A percentile compares a stretch with the other conserved stretches of the same genome.
Conservation (phyloP, 2,329 filamentous ascomycete genomes). For the Trichoderma sp. region DNA sequence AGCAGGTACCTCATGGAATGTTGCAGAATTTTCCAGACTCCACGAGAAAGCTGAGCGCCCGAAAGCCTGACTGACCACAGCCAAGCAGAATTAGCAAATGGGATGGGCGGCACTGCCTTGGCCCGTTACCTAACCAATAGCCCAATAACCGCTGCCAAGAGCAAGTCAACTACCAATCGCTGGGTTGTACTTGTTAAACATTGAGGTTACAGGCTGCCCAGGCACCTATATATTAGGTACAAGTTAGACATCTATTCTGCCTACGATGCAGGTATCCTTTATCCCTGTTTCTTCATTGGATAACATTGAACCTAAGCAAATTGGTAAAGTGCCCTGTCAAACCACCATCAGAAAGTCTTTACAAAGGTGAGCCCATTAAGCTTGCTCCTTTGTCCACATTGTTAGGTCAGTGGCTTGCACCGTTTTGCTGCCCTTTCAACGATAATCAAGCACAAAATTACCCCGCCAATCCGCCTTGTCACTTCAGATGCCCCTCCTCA, state of each 20-base stretch:
- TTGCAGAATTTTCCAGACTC: conserved; percentile 30
- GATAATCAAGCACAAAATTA: not conserved
- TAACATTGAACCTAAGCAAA: too few species aligned
- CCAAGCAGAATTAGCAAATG: not conserved
- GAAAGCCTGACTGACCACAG: not conserved
- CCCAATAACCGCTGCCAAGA: not conserved
- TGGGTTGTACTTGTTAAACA: not conserved
- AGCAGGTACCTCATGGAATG: conserved; percentile 26
- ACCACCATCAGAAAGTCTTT: not conserved
- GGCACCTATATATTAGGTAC: not conserved
- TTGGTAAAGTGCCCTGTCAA: not conserved
- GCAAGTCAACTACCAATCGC: not conserved
- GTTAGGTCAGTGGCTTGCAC: not conserved
- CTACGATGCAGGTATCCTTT: not conserved
- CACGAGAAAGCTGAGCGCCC: conserved; percentile 10
- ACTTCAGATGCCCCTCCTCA: not conserved
- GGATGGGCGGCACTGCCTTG: not conserved
- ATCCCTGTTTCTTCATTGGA: not conserved
- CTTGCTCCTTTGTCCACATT: not conserved
- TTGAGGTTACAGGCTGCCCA: not conserved
- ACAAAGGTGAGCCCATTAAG: not conserved
- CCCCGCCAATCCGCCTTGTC: not conserved
- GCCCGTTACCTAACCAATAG: not conserved
- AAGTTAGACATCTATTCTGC: not conserved
- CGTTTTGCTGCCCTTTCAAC: not conserved